Percentiles rank a stretch among this genome's conserved stretches.
These are phyloP conservation scores for Somion occarium DNA, from an alignment of 1,284 basidiomycete species.

Conservation along the genomic window DNA sequence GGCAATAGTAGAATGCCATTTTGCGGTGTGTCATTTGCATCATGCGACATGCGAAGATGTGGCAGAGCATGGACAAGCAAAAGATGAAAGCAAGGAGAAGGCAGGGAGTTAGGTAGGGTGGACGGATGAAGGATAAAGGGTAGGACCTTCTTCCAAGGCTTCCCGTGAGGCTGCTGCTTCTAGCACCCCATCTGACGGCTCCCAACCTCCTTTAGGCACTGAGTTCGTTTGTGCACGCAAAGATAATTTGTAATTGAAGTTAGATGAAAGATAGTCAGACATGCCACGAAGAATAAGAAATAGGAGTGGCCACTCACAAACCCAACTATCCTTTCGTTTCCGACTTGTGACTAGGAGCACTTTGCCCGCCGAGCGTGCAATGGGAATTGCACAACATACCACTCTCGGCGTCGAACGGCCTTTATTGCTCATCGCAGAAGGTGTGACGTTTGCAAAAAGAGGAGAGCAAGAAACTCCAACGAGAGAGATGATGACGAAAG, in stretches of 20 bases:
- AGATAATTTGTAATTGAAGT: too few species aligned
- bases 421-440: conserved; percentile 62
- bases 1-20: neutral
- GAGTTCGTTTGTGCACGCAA: conserved; percentile 8
- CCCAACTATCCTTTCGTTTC: conserved; percentile 74
- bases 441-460: conserved; percentile 11
- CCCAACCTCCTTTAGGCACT: conserved; percentile 88
- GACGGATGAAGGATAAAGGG: conserved; percentile 67
- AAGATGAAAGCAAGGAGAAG: conserved; percentile 28
- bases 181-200: conserved; percentile 69
- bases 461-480: too few species aligned
- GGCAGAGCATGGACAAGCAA: conserved; percentile 12
- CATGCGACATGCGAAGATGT: conserved; percentile 9
- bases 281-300: too few species aligned
- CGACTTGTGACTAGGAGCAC: conserved; percentile 78
- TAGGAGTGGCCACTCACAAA: too few species aligned
- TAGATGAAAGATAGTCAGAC: too few species aligned
- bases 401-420: conserved; percentile 72
- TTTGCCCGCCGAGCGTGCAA: conserved; percentile 63
- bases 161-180: conserved; percentile 83
- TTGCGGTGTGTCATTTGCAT: neutral
- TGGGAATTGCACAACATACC: conserved; percentile 83
- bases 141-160: conserved; percentile 90
- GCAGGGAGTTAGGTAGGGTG: conserved; percentile 48
- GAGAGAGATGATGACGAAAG: conserved; percentile 13